phyloP scores from a whole-genome alignment of 139 green algal genomes.

The Chlamydomonas sp. region DNA sequence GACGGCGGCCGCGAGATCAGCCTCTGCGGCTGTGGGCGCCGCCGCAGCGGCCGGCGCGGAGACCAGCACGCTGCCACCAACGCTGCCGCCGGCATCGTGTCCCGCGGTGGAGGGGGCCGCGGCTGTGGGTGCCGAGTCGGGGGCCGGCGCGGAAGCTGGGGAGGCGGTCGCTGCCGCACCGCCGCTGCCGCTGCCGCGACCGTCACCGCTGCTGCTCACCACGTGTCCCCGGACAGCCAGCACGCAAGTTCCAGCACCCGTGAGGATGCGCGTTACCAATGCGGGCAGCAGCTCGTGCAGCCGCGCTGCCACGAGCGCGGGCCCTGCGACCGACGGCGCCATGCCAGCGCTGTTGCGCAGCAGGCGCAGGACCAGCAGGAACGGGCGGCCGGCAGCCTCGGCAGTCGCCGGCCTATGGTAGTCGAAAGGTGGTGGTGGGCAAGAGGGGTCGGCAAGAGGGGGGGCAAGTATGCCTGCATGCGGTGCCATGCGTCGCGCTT shows the following conservation, averaged over 20 bases:
- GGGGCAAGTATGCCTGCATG: too few relatives aligned
- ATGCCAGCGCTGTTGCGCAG: constrained; percentile 1
- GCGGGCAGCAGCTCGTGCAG: too few relatives aligned
- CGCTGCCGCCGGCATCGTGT: background rate
- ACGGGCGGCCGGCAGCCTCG: too few relatives aligned
- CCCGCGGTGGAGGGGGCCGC: background rate
- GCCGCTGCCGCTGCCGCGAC: too few relatives aligned
- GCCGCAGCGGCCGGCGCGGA: background rate
- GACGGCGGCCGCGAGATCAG: background rate
- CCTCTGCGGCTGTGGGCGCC: background rate
- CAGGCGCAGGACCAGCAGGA: constrained; percentile 8
- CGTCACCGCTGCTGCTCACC: too few relatives aligned
- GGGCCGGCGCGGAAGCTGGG: background rate
- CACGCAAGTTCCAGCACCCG: too few relatives aligned
- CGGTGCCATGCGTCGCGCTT: too few relatives aligned
- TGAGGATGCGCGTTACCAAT: too few relatives aligned
- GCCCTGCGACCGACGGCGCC: background rate
- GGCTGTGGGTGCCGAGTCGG: background rate
- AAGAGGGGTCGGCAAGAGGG: too few relatives aligned
- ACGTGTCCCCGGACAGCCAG: too few relatives aligned
- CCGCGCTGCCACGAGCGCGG: background rate
- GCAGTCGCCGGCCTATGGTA: too few relatives aligned
- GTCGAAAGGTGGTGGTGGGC: too few relatives aligned
- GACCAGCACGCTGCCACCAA: background rate
- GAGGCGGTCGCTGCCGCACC: background rate